Evolutionary conservation across 2,329 filamentous ascomycete species (phyloP).

Genomic region (Apiospora phragmitis): DNA sequence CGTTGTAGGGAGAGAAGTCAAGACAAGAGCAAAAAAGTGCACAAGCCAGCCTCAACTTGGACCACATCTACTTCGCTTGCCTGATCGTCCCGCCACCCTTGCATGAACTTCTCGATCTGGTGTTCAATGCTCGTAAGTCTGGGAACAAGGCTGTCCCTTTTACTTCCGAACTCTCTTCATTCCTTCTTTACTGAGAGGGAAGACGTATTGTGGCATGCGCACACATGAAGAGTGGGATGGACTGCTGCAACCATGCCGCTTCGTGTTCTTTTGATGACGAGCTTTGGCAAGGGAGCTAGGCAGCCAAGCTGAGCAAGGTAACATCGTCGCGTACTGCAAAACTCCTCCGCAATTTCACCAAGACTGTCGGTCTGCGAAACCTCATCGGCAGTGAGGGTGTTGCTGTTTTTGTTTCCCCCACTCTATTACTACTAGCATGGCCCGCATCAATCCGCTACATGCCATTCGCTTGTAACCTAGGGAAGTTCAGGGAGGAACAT

Average conservation of each 20-base stretch:
- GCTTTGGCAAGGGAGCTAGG: background rate
- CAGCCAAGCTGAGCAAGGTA: conserved; percentile 20
- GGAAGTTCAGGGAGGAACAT: background rate
- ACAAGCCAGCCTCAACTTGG: conserved; percentile 11
- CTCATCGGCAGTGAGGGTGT: background rate
- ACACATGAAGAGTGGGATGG: background rate
- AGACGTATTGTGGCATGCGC: background rate
- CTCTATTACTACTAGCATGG: background rate
- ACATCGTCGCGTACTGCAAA: conserved; percentile 26
- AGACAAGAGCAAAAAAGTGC: background rate
- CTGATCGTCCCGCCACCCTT: conserved; percentile 23
- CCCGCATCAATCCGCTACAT: background rate
- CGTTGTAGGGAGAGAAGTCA: background rate
- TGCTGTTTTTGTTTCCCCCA: conserved; percentile 10
- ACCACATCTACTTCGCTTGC: conserved; percentile 13
- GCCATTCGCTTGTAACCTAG: background rate
- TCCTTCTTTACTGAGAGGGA: background rate
- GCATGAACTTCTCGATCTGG: conserved; percentile 13
- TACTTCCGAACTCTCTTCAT: background rate
- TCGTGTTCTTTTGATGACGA: conserved; percentile 8
- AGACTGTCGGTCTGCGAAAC: conserved; percentile 9
- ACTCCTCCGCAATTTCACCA: conserved; percentile 26
- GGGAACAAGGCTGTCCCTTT: background rate
- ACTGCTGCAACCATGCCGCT: background rate
- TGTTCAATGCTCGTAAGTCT: background rate